Evolutionary conservation across 2,329 filamentous ascomycete genomes (phyloP), one percentile per base, ranked within the genome.

Genomic region (Aureobasidium sp.): DNA sequence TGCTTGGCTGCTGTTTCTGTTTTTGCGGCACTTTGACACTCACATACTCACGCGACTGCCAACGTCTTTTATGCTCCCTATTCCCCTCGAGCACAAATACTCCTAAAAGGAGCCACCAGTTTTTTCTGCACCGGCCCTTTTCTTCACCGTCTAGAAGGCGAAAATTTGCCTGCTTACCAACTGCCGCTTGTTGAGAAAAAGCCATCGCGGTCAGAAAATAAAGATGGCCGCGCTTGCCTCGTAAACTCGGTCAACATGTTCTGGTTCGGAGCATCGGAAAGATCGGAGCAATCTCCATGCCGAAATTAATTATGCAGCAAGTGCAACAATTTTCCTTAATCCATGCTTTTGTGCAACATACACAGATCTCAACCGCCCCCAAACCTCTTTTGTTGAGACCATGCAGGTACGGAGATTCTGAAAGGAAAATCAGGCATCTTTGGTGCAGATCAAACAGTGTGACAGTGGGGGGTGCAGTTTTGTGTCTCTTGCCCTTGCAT

Each of bases 181-280:
- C 11, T 29, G 51, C 51, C 51, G 51, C 34, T 34, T 12, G 11
- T 20, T 5, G 8, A 27, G 15, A 39, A 39, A 37, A n/a, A 29
- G 7, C 52, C 39, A 44, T 27, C 17, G n/a, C 37, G 39, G 37
- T 31, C 15, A 56, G 31, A 53, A 14, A 15, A 29, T n/a, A 44
- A 42, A 37, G 8, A 34, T 11, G n/a, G n/a, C 37, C 31, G 48
- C 39, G 31, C 31, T 12, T 11, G 2, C 11, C 9, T 9, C 8
- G 45, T 31, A 27, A 12, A 48, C 6, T 39, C 49, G 49, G 49
- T 34, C 31, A 17, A 25, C 14, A 25, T 41, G 9, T 7, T 45
- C n/a, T 45, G 53, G 41, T 45, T 45, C 53, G 53, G 53, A 57
- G 39, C n/a, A 17, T 45, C 53, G 53, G 53, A 47, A 47, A 27